Evolutionary conservation across 441 rosid genomes (phyloP), one percentile per base, ranked within the genome.

Genomic region (Manihot esculenta): DNA sequence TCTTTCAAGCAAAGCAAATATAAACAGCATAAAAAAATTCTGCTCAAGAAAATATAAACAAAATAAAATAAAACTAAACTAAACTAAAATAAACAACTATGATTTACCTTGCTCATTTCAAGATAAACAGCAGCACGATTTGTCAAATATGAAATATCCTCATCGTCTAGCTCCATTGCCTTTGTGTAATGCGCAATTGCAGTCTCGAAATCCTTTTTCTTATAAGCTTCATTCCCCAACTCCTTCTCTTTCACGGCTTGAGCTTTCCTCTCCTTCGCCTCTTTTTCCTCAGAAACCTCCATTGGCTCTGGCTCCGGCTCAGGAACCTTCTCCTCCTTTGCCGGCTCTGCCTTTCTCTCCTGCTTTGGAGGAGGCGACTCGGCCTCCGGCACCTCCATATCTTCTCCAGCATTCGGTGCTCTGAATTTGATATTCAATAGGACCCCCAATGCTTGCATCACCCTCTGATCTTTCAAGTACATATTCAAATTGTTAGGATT

Each of bases 61-160:
- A n/a, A n/a, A n/a, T n/a, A n/a, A n/a, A n/a, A n/a, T n/a, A 10
- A 41, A 38, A 42, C 35, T 38, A 45, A 24, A 15, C 10, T 7
- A 56, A 44, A 62, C 7, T 24, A 33, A 15, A 45, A 0, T 0
- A 11, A 23, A 2, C 33, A 30, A 18, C 23, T 24, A 23, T 4
- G 35, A 41, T 15, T 79, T 83, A 91, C 94, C 91, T 87, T 86
- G 23, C 93, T 92, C 91, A 88, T 87, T 73, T 94, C 97, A 58
- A 94, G 79, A 82, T 84, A 92, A 53, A 94, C 99, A 23, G 99
- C 99, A 55, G 99, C 97, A 35, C 99, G 85, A 76, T 94, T 94
- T 0, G 97, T 92, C 14, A 92, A 54, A 71, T 79, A 94, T 2
- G 99, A 94, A 54, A 94, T 90, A 62, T 94, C 97, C 69, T 83